These are phyloP conservation scores for Hymenoscyphus salicellus DNA, from an alignment of 2,329 filamentous ascomycete species.

Conservation along the genomic window DNA sequence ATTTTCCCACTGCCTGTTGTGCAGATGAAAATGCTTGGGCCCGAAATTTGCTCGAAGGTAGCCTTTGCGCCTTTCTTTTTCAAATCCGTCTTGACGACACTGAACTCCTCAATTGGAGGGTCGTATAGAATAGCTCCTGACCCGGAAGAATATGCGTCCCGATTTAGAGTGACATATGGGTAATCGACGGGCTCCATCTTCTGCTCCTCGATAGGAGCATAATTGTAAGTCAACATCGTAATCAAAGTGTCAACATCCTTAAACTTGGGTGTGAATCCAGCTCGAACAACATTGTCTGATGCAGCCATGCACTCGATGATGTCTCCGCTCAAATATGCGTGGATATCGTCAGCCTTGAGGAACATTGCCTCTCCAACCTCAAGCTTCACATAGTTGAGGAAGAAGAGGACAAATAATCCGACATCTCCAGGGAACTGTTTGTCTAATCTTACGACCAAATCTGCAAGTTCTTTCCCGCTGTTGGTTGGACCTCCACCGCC, in stretches of 20 bases:
- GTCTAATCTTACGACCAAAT: slow-evolving; percentile 74
- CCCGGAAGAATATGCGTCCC: slow-evolving; percentile 73
- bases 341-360: slow-evolving; percentile 92
- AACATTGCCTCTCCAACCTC: slow-evolving; percentile 92
- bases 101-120: slow-evolving; percentile 94
- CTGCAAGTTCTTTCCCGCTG: slow-evolving; percentile 66
- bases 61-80: slow-evolving; percentile 71
- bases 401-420: slow-evolving; percentile 92
- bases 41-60: slow-evolving; percentile 81
- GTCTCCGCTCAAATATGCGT: slow-evolving; percentile 89
- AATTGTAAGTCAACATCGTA: slow-evolving; percentile 90
- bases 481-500: slow-evolving; percentile 67
- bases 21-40: slow-evolving; percentile 90
- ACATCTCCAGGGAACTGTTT: slow-evolving; percentile 85
- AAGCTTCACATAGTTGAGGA: slow-evolving; percentile 91
- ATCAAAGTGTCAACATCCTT: slow-evolving; percentile 91
- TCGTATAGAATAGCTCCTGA: slow-evolving; percentile 79
- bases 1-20: slow-evolving; percentile 81
- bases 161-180: slow-evolving; percentile 79
- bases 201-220: slow-evolving; percentile 89
- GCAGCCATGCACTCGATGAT: slow-evolving; percentile 99
- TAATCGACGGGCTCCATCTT: slow-evolving; percentile 88
- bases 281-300: slow-evolving; percentile 97
- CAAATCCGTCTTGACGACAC: slow-evolving; percentile 77
- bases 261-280: slow-evolving; percentile 97